Percentiles rank a stretch among this genome's conserved stretches.
These are phyloP conservation scores for Teunomyces tritomae DNA, from an alignment of 805 yeast species.

Conservation along the genomic window DNA sequence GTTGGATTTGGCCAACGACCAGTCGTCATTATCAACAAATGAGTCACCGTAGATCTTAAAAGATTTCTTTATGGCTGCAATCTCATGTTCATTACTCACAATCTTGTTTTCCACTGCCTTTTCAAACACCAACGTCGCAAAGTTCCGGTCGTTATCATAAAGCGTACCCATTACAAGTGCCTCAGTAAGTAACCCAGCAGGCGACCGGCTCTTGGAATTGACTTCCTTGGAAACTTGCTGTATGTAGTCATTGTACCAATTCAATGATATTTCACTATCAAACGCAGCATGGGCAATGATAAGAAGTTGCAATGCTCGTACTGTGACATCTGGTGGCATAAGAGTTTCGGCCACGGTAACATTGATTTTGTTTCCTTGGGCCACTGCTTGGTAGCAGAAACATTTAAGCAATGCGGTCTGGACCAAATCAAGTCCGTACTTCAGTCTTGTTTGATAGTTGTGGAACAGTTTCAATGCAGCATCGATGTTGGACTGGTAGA, in stretches of 20 bases:
- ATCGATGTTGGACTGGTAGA: constrained; percentile 25
- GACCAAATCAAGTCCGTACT: constrained; percentile 38
- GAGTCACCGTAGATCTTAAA: constrained; percentile 54
- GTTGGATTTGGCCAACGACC: constrained; percentile 26
- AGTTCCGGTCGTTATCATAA: constrained; percentile 48
- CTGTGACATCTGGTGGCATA: constrained; percentile 26
- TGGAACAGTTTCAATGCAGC: constrained; percentile 38
- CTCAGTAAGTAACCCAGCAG: constrained; percentile 46
- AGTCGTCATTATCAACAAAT: constrained; percentile 37
- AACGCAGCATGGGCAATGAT: constrained; percentile 43
- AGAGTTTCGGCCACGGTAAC: constrained; percentile 39
- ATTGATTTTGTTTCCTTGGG: constrained; percentile 23
- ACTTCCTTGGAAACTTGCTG: constrained; percentile 28
- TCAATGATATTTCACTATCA: constrained; percentile 38
- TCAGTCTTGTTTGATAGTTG: constrained; percentile 35
- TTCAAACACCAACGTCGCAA: constrained; percentile 50
- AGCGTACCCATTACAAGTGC: constrained; percentile 44
- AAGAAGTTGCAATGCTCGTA: constrained; percentile 36
- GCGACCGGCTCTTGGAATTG: constrained; percentile 33
- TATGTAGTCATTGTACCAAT: constrained; percentile 47
- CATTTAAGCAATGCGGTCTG: constrained; percentile 41
- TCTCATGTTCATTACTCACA: constrained; percentile 39
- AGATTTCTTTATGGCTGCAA: constrained; percentile 37
- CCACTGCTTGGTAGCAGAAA: constrained; percentile 40
- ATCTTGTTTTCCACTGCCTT: constrained; percentile 40